Conservation (phyloP, 192 early-diverging fungal genomes). For the Coemansia sp. region DNA sequence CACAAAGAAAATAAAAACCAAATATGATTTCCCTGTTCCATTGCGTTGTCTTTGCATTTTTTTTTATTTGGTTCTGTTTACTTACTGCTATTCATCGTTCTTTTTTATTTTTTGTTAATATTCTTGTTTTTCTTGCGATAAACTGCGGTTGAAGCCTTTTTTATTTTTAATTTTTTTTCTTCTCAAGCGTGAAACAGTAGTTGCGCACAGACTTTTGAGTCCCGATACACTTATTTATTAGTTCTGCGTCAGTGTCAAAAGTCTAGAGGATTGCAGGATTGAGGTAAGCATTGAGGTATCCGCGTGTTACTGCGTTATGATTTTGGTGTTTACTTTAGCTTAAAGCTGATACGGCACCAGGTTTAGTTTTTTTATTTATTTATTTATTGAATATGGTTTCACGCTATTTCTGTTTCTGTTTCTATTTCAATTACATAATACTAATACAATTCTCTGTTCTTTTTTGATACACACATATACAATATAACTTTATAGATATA, state of each 20-base stretch:
- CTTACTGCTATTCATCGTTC: neutral
- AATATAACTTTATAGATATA: no score
- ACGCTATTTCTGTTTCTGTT: no score
- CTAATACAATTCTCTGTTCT: no score
- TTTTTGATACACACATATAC: no score
- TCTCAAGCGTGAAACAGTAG: neutral
- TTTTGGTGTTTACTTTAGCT: neutral
- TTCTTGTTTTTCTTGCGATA: conserved; percentile 1
- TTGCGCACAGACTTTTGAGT: no score
- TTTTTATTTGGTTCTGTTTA: neutral
- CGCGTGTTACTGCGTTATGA: neutral
- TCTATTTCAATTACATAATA: no score
- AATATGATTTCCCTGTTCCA: neutral
- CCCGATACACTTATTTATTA: no score
- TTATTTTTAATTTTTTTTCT: neutral
- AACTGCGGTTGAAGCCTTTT: neutral
- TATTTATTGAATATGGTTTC: no score
- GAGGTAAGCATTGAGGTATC: no score
- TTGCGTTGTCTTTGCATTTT: neutral
- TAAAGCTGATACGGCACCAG: neutral
- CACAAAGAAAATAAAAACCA: neutral
- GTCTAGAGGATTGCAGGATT: no score
- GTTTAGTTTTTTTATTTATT: no score
- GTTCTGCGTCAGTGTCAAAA: no score
- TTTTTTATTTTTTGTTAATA: neutral